A percentile compares a stretch with the other conserved stretches of the same genome.
Evolutionary conservation across 2,329 filamentous ascomycete species (phyloP).

Genomic region (Nemania serpens): DNA sequence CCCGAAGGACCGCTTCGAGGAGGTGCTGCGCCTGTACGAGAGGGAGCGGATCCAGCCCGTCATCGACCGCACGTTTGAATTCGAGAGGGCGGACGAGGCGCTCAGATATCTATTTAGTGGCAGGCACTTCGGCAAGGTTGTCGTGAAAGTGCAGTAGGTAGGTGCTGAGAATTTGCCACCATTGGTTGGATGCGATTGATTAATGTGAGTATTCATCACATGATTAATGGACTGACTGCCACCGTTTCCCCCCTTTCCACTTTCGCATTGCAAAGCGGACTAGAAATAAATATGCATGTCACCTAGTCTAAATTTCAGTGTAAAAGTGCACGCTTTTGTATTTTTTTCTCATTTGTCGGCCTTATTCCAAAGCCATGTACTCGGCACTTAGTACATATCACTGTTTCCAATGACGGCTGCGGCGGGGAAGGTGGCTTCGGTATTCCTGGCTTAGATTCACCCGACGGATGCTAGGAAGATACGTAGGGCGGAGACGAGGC

Average conservation of each 20-base stretch:
- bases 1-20: slow-evolving; percentile 60
- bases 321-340: no score
- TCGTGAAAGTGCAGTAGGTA: slow-evolving; percentile 46
- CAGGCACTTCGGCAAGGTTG: slow-evolving; percentile 63
- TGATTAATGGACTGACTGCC: neutral
- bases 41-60: slow-evolving; percentile 52
- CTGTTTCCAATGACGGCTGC: neutral
- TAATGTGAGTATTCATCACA: neutral
- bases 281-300: no score
- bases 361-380: neutral
- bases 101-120: slow-evolving; percentile 57
- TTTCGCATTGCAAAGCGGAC: neutral
- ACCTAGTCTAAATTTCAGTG: no score
- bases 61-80: slow-evolving; percentile 52
- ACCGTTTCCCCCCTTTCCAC: neutral
- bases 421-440: neutral
- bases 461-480: neutral
- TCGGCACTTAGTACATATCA: neutral
- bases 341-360: no score
- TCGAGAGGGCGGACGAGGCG: slow-evolving; percentile 54
- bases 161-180: no score
- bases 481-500: neutral
- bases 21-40: slow-evolving; percentile 56
- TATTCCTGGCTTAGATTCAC: slow-evolving; percentile 3
- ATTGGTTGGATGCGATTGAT: neutral